Evolutionary conservation across 2,329 filamentous ascomycete genomes (phyloP), one percentile per base, ranked within the genome.

Genomic region (Ascochyta lentis): DNA sequence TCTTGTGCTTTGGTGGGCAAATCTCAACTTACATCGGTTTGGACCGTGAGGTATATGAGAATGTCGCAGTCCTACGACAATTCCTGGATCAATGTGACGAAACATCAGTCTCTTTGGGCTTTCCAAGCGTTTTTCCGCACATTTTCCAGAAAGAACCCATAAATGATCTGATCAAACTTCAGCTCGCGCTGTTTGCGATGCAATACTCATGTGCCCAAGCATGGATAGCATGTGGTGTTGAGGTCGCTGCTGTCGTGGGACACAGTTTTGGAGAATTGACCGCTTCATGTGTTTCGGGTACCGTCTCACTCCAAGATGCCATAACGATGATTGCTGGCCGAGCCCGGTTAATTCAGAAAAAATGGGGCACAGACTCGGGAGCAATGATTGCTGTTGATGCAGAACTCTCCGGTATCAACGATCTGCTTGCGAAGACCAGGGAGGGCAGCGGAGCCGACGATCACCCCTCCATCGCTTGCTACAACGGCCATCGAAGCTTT

Each of bases 401-500:
- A 0, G 52, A 50, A 41, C 24, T 23, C 12, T n/a, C 24, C 2
- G 35, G 15, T 13, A 48, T 55, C 8, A 6, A 34, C 5, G 3
- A 46, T 5, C 12, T 51, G 7, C 19, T 55, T 31, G 24, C 24
- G 8, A 26, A 26, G 24, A 26, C 24, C 24, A 26, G 24, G 8
- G 24, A 26, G 8, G 8, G 24, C 24, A 26, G 8, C 24, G 24
- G 24, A 26, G n/a, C 23, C 10, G 43, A 52, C 13, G 16, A 19
- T 12, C 39, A 46, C 27, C 56, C 63, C 40, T 57, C 75, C 2
- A 78, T 84, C 33, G 82, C 82, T 0, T 84, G 81, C 60, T 73
- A 53, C 61, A 71, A 66, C 39, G 61, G 43, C 0, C 77, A 77
- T 0, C 60, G 55, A 2, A 80, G 71, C 54, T 78, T 79, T 60